A percentile compares a stretch with the other conserved stretches of the same genome.
Conservation (phyloP, 108 stramenopile species). For the Craspedostauros australis region DNA sequence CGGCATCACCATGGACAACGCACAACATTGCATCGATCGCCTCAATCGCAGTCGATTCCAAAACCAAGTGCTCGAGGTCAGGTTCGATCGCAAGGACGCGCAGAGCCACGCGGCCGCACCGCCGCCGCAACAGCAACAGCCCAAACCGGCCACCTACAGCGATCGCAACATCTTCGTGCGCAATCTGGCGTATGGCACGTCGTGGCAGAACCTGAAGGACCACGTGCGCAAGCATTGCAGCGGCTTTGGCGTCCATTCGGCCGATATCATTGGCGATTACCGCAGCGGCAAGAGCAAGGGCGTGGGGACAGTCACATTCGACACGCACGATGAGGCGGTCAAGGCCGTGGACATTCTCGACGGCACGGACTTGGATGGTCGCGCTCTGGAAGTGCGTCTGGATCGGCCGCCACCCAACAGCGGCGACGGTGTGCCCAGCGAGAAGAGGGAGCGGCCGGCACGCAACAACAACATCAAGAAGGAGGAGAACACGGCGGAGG, state of each 20-base stretch:
- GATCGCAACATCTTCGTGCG: conserved; percentile 88
- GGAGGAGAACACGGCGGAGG: too few relatives aligned
- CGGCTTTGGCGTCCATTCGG: too few relatives aligned
- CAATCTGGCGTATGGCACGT: conserved; percentile 79
- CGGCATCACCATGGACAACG: conserved; percentile 6
- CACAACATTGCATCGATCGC: conserved; percentile 23
- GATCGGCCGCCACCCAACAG: too few relatives aligned
- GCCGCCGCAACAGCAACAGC: too few relatives aligned
- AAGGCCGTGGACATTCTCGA: conserved; percentile 72
- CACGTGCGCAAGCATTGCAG: conserved; percentile 89
- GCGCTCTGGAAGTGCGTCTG: conserved; percentile 59
- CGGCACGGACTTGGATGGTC: conserved; percentile 73
- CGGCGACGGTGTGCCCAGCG: too few relatives aligned
- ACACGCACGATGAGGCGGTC: conserved; percentile 67
- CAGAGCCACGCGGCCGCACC: too few relatives aligned
- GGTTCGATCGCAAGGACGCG: conserved; percentile 42
- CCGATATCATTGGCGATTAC: conserved; percentile 73
- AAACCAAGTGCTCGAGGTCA: conserved; percentile 32
- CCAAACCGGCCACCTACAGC: too few relatives aligned
- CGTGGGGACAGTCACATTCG: conserved; percentile 86
- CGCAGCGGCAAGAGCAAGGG: conserved; percentile 75
- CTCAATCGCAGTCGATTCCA: conserved; percentile 29
- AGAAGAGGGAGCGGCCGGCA: too few relatives aligned
- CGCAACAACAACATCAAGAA: too few relatives aligned
- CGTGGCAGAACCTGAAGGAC: conserved; percentile 93